phyloP scores from a whole-genome alignment of 208 protist genomes.

The Trypanosomatidae sp. region DNA sequence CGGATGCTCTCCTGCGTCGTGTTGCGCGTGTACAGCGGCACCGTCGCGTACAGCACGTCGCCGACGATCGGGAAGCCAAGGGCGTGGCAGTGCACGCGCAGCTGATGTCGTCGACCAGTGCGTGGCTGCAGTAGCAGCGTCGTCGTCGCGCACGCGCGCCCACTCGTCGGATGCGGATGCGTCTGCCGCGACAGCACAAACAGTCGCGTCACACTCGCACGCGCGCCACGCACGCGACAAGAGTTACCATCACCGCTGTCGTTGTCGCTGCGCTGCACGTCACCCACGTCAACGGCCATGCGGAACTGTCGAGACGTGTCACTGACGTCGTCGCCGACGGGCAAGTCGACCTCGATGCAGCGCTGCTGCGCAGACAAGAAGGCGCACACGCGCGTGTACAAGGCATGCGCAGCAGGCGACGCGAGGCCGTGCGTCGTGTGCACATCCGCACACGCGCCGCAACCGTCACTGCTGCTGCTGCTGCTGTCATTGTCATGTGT shows the following conservation, averaged over 20 bases:
- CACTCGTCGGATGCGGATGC: not conserved
- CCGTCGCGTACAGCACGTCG: slow-evolving; percentile 41
- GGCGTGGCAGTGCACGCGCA: slow-evolving; percentile 73
- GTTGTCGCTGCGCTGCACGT: slow-evolving; percentile 5
- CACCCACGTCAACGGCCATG: slow-evolving; percentile 25
- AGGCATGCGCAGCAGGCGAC: too few relatives aligned
- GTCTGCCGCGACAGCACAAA: slow-evolving; percentile 12
- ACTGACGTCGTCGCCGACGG: slow-evolving; percentile 30
- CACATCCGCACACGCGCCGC: too few relatives aligned
- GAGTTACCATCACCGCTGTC: slow-evolving; percentile 6
- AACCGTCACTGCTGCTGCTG: too few relatives aligned
- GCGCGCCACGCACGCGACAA: slow-evolving; percentile 3
- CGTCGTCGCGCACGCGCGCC: slow-evolving; percentile 11
- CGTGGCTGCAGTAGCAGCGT: slow-evolving; percentile 39
- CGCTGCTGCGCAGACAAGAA: too few relatives aligned
- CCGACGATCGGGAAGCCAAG: slow-evolving; percentile 79
- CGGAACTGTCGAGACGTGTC: slow-evolving; percentile 40
- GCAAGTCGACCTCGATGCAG: slow-evolving; percentile 9
- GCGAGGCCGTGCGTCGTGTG: too few relatives aligned
- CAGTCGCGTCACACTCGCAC: slow-evolving; percentile 12
- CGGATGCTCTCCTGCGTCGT: not conserved
- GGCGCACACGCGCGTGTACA: too few relatives aligned
- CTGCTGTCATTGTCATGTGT: too few relatives aligned
- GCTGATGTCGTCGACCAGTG: slow-evolving; percentile 83
- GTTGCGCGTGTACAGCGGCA: slow-evolving; percentile 1